Percentiles rank a stretch among this genome's conserved stretches.
phyloP scores from a whole-genome alignment of 2,329 filamentous ascomycete genomes.

The Penicillium italicum region DNA sequence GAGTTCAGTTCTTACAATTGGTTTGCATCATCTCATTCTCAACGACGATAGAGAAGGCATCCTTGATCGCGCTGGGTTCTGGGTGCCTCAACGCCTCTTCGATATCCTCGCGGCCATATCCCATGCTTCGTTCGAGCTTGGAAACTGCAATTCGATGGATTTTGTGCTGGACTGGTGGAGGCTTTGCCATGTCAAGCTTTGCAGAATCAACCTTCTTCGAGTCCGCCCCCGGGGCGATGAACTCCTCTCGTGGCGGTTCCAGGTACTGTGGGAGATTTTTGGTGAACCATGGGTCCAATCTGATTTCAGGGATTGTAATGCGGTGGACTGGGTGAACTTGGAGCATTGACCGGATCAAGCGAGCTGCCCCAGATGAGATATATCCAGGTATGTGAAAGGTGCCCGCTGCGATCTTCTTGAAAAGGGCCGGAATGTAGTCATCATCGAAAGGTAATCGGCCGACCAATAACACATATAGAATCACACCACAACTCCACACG shows the following conservation, averaged over 20 bases:
- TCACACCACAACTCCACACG: constrained; percentile 69
- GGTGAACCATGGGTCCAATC: constrained; percentile 89
- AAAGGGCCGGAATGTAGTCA: constrained; percentile 94
- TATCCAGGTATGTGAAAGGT: constrained; percentile 90
- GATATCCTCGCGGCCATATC: constrained; percentile 90
- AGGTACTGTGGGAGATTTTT: constrained; percentile 84
- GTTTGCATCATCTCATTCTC: constrained; percentile 97
- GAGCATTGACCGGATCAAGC: constrained; percentile 84
- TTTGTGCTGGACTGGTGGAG: constrained; percentile 76
- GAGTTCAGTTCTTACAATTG: constrained; percentile 64
- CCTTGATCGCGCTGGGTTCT: constrained; percentile 96
- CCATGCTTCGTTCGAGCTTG: constrained; percentile 97
- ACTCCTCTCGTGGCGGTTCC: constrained; percentile 82
- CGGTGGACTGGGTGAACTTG: constrained; percentile 92
- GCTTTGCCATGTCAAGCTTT: constrained; percentile 74
- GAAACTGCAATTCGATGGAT: constrained; percentile 89
- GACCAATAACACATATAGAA: constrained; percentile 63
- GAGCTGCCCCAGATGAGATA: constrained; percentile 72
- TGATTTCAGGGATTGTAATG: constrained; percentile 90
- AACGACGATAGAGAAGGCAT: constrained; percentile 95
- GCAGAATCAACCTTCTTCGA: constrained; percentile 82
- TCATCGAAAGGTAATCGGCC: constrained; percentile 87
- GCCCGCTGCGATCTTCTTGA: constrained; percentile 95
- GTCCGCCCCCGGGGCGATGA: constrained; percentile 89
- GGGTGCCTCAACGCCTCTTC: constrained; percentile 87